These are phyloP conservation scores for Triticum aestivum DNA, from an alignment of 176 grass and related monocot species.

Conservation along the genomic window IWGSC_CS_RefSeq_v2.1 NC_057805.1:14317957-14318456, in stretches of 20 bases:
- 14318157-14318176: background rate
- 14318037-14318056: background rate
- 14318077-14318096: background rate
- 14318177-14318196: background rate
- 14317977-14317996: background rate
- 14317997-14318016: background rate
- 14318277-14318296: background rate
- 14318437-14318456: background rate
- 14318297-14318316: background rate
- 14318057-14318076: background rate
- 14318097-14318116: conserved; percentile 2
- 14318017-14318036: background rate
- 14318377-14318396: background rate
- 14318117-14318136: background rate
- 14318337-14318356: background rate
- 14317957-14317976: too few species aligned
- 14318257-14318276: background rate
- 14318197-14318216: background rate
- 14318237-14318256: background rate
- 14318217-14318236: background rate
- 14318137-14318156: background rate
- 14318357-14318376: background rate
- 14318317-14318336: background rate
- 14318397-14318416: background rate
- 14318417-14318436: background rate